Evolutionary conservation across 1,139 yeast species (phyloP).

Genomic region (Yamadazyma epiphylla): DNA sequence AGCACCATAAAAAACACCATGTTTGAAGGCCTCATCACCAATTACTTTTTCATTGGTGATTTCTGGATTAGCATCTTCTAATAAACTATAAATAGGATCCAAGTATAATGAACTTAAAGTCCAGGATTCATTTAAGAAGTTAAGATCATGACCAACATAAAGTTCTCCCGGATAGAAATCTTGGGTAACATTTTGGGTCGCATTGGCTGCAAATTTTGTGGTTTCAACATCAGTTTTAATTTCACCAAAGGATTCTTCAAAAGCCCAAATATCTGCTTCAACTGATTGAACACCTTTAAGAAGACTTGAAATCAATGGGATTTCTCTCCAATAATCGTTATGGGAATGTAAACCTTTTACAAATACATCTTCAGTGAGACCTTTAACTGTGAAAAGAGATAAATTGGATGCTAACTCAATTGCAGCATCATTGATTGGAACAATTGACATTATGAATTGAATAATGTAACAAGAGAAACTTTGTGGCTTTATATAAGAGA

Average conservation of each 20-base stretch:
- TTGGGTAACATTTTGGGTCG: constrained; percentile 9
- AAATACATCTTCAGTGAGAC: constrained; percentile 46
- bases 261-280: constrained; percentile 70
- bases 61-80: constrained; percentile 43
- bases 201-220: constrained; percentile 15
- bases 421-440: constrained; percentile 4
- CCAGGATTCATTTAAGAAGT: constrained; percentile 36
- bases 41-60: constrained; percentile 7
- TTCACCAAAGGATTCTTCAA: constrained; percentile 23
- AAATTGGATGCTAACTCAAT: too few relatives aligned
- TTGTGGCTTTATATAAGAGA: too few relatives aligned
- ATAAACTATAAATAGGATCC: constrained; percentile 44
- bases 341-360: constrained; percentile 62
- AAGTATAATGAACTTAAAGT: constrained; percentile 53
- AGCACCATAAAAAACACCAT: constrained; percentile 33
- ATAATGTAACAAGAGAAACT: too few relatives aligned
- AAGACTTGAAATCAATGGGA: constrained; percentile 61
- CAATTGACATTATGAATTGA: constrained; percentile 4
- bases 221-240: constrained; percentile 20
- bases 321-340: constrained; percentile 68
- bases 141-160: constrained; percentile 63
- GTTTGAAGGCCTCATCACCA: constrained; percentile 14
- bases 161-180: constrained; percentile 32
- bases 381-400: constrained; percentile 19
- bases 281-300: constrained; percentile 56